Conservation (phyloP, 345 rosid species). For the Brassica carinata region DNA sequence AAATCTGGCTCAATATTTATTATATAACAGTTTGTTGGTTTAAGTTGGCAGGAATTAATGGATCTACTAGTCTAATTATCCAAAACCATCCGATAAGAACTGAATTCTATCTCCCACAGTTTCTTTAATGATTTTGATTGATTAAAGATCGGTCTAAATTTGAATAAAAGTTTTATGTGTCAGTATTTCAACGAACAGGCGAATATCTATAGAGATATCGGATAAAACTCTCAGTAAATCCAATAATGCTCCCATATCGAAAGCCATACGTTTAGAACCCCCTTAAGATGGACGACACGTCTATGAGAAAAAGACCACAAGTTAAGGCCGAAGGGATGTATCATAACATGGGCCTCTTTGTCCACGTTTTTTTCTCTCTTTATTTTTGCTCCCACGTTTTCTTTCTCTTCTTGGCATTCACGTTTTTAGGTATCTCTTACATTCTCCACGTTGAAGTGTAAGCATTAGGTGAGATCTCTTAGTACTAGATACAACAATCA, state of each 20-base stretch:
- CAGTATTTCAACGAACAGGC: background rate
- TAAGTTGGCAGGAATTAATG: background rate
- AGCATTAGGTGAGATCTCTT: slow-evolving; percentile 11
- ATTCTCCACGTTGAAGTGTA: slow-evolving; percentile 30
- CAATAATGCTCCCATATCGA: background rate
- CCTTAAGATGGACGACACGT: slow-evolving; percentile 3
- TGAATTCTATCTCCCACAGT: background rate
- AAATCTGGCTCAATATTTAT: background rate
- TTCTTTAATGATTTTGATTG: background rate
- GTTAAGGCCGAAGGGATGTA: background rate
- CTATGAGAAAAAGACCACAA: slow-evolving; percentile 24
- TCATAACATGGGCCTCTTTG: slow-evolving; percentile 19
- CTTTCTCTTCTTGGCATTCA: slow-evolving; percentile 8
- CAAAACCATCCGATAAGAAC: background rate
- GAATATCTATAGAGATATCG: background rate
- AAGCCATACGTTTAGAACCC: slow-evolving; percentile 12
- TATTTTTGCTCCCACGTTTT: background rate
- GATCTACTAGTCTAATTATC: background rate
- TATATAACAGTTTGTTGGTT: background rate
- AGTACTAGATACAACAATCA: slow-evolving; percentile 19
- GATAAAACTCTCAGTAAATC: background rate
- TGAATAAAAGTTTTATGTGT: background rate
- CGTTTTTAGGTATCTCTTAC: slow-evolving; percentile 37
- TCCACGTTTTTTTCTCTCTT: slow-evolving; percentile 20
- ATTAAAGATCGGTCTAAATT: background rate